Base-by-base conservation (phyloP, 169 alveolate genomes). In the Eimeria sp. region DNA sequence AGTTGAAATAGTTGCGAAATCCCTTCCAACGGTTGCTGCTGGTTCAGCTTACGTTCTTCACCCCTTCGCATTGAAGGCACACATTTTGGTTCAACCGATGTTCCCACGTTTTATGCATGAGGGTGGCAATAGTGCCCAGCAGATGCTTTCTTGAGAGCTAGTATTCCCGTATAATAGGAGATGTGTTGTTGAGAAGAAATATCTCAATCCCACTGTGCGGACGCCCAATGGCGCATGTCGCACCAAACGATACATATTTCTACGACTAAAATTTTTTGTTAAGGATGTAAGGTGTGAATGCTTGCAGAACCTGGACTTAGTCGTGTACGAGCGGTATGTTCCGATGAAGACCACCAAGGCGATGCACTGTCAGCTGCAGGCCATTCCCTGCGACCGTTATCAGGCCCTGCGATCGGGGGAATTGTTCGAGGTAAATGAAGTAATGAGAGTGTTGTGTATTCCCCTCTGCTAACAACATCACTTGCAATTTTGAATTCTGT, bases 301-400 rank as follows among this genome's bases (percentile, higher is more conserved):
- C 63, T 2, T 57, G 91, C 91, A 78, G 89, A 84, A 58, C 49
- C 88, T 86, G 58, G 96, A 92, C 58, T 67, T 80, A 82, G 84
- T 96, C 25, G 96, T 96, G 49, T 96, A 80, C 92, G 97, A 96
- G 95, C 95, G 97, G n/a, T 96, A 76, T 40, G 95, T 96, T 57
- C 96, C 96, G 34, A 96, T 96, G 97, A 58, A 94, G 67, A 45
- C 95, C 7, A 75, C 96, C 49, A 78, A 61, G 73, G 96, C 96
- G 83, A 96, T 96, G 97, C 97, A 96, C 92, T 93, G 95, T 14
- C 97, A 96, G 89, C 87, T 96, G 5, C 96, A 92, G 34, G 76
- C 86, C 51, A 57, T 95, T n/a, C 97, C 97, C 45, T 83, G 92
- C 87, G 45, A 95, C 67, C 72, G 89, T 5, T 78, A 86, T 10